phyloP scores from a whole-genome alignment of 768 basidiomycete genomes.

The Coprinopsis strossmayeri region DNA sequence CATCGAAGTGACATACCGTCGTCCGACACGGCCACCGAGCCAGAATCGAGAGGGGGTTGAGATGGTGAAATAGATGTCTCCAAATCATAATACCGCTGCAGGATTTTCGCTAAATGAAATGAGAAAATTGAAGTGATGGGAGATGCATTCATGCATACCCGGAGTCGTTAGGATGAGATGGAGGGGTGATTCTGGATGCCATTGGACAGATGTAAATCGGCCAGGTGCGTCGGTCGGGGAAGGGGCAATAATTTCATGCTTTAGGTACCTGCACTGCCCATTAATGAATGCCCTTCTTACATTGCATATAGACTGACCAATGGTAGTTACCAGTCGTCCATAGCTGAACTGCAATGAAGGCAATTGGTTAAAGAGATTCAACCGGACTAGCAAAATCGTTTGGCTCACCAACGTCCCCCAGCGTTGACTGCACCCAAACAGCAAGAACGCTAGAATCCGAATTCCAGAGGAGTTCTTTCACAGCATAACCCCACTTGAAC shows the following conservation, averaged over 20 bases:
- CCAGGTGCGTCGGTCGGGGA: slow-evolving; percentile 22
- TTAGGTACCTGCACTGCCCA: slow-evolving; percentile 65
- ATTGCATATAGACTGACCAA: slow-evolving; percentile 44
- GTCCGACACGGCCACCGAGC: slow-evolving; percentile 84
- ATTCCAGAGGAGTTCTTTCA: slow-evolving; percentile 81
- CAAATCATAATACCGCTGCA: slow-evolving; percentile 67
- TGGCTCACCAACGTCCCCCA: slow-evolving; percentile 63
- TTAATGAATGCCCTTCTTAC: not conserved
- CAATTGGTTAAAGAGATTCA: slow-evolving; percentile 5
- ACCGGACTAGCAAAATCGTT: not conserved
- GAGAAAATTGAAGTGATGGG: not conserved
- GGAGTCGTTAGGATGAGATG: slow-evolving; percentile 59
- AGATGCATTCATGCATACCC: slow-evolving; percentile 35
- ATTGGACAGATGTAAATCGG: slow-evolving; percentile 67
- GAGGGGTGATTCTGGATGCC: slow-evolving; percentile 83
- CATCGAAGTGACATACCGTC: slow-evolving; percentile 52
- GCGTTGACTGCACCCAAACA: slow-evolving; percentile 71
- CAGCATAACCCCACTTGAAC: slow-evolving; percentile 57
- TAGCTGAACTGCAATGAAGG: slow-evolving; percentile 63
- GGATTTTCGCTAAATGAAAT: slow-evolving; percentile 36
- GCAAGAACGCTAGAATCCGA: slow-evolving; percentile 81
- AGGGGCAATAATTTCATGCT: slow-evolving; percentile 72
- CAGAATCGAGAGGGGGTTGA: slow-evolving; percentile 66
- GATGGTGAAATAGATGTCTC: slow-evolving; percentile 64
- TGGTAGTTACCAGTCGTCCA: slow-evolving; percentile 96